These are phyloP conservation scores for Colletotrichum liaoningense DNA, from an alignment of 2,329 filamentous ascomycete genomes.

Conservation along the genomic window DNA sequence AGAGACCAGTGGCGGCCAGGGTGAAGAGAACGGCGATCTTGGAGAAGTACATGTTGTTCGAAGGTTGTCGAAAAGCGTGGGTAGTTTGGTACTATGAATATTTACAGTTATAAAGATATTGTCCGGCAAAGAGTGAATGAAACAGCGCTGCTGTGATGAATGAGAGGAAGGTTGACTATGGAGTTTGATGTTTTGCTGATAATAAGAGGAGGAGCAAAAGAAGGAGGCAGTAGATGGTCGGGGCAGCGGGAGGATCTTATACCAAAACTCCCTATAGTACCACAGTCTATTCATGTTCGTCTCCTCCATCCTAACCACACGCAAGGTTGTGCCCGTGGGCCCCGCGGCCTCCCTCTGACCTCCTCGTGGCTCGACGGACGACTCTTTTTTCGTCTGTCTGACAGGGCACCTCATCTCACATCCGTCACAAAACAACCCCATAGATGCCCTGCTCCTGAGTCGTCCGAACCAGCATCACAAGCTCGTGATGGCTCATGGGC, in stretches of 20 bases:
- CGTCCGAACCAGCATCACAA: slow-evolving; percentile 20
- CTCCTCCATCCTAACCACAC: not conserved
- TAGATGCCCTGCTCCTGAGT: not conserved
- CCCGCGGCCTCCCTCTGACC: slow-evolving; percentile 7
- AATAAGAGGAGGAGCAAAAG: not conserved
- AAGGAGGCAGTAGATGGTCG: not conserved
- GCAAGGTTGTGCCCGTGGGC: not conserved
- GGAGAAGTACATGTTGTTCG: slow-evolving; percentile 50
- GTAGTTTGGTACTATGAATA: slow-evolving; percentile 12
- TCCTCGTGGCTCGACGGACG: not conserved
- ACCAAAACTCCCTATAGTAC: slow-evolving; percentile 16
- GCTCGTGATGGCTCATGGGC: slow-evolving; percentile 6
- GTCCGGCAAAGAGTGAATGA: slow-evolving; percentile 18
- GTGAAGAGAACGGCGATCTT: slow-evolving; percentile 50
- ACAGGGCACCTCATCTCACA: slow-evolving; percentile 20
- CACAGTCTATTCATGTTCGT: not conserved
- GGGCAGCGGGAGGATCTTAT: slow-evolving; percentile 33
- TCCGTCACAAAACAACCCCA: slow-evolving; percentile 11
- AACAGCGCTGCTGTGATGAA: slow-evolving; percentile 31
- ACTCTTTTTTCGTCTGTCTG: not conserved
- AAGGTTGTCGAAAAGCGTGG: slow-evolving; percentile 13
- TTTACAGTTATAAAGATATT: slow-evolving; percentile 16
- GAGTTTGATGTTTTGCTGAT: slow-evolving; percentile 23
- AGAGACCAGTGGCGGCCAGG: slow-evolving; percentile 48
- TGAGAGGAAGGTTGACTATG: slow-evolving; percentile 8